Conservation (phyloP, 1,284 basidiomycete genomes). For the Fomitiporia mediterranea region DNA sequence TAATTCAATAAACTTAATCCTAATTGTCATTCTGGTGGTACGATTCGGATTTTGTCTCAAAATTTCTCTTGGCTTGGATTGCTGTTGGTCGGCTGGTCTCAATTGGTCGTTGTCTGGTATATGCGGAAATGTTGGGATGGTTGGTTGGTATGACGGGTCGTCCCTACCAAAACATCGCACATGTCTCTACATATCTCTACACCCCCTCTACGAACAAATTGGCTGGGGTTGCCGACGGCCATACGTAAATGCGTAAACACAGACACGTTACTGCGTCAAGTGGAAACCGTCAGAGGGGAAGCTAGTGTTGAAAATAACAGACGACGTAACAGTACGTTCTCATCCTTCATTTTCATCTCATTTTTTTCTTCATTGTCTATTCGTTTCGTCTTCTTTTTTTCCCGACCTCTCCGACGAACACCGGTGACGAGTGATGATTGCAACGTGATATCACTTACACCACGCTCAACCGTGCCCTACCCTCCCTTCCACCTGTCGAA, state of each 20-base stretch:
- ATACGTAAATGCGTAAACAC: constrained; percentile 2
- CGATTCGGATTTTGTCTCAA: too few species aligned
- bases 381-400: neutral
- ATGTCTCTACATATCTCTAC: constrained; percentile 11
- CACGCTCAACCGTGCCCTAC: too few species aligned
- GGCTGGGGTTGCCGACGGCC: neutral
- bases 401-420: neutral
- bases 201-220: constrained; percentile 7
- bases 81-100: too few species aligned
- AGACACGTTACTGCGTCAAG: constrained; percentile 88
- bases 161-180: too few species aligned
- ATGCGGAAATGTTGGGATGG: neutral
- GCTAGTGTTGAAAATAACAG: constrained; percentile 87
- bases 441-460: too few species aligned
- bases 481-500: too few species aligned
- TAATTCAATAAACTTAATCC: too few species aligned
- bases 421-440: neutral
- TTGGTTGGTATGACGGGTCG: too few species aligned
- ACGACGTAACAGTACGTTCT: constrained; percentile 72
- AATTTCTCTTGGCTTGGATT: too few species aligned
- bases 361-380: neutral
- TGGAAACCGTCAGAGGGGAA: constrained; percentile 79
- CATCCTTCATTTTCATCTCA: neutral
- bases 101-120: too few species aligned
- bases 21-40: too few species aligned